A percentile compares a stretch with the other conserved stretches of the same genome.
Conservation (phyloP, 1,284 basidiomycete species). For the Tetrapyrgos nigripes region DNA sequence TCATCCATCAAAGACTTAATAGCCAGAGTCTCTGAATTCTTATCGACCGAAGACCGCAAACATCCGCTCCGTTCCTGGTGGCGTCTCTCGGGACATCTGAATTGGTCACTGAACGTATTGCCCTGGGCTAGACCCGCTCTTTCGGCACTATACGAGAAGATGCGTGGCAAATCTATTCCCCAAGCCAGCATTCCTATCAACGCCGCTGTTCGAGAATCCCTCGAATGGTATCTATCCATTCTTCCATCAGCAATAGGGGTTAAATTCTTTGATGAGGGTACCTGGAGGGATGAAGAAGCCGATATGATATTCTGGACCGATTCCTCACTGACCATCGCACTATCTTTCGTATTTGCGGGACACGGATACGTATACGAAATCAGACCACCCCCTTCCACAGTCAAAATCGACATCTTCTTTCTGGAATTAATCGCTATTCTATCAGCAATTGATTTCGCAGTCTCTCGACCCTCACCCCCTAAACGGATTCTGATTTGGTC, state of each 20-base stretch:
- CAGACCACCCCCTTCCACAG: not conserved
- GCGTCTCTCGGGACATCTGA: conserved; percentile 4
- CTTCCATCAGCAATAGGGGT: conserved; percentile 20
- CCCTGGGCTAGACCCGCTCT: conserved; percentile 17
- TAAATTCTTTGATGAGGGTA: conserved; percentile 19
- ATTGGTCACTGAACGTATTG: conserved; percentile 12
- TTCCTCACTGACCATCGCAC: conserved; percentile 13
- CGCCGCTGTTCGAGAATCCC: conserved; percentile 15
- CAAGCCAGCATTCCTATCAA: conserved; percentile 16
- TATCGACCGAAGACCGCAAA: conserved; percentile 9
- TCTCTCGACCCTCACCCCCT: too few species aligned
- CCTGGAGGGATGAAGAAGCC: conserved; percentile 20
- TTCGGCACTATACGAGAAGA: too few species aligned
- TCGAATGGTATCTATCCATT: conserved; percentile 17
- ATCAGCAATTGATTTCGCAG: too few species aligned
- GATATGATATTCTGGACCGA: conserved; percentile 28
- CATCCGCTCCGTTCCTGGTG: too few species aligned
- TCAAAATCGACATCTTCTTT: conserved; percentile 24
- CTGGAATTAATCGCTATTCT: too few species aligned
- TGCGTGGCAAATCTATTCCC: conserved; percentile 17
- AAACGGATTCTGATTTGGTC: too few species aligned
- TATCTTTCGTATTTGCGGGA: conserved; percentile 16
- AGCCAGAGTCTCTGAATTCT: conserved; percentile 21
- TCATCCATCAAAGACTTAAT: conserved; percentile 25
- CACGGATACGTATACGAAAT: conserved; percentile 17